Evolutionary conservation across 2,329 filamentous ascomycete species (phyloP), one percentile per base, ranked within the genome.

Genomic region (Clonostachys byssicola): DNA sequence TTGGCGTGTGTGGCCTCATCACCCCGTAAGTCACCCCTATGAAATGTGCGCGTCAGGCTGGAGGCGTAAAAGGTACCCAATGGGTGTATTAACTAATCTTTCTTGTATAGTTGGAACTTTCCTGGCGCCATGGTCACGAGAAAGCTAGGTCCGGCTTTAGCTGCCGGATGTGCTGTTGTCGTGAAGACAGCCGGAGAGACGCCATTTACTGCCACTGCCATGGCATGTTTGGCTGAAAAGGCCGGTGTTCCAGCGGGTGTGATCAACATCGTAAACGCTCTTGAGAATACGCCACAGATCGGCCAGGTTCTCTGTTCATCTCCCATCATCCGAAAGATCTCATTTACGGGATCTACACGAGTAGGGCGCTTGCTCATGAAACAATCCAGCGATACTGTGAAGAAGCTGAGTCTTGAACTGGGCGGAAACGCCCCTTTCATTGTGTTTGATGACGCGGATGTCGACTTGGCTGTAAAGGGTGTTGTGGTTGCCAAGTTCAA

Each of bases 401-500:
- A 90, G 74, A 69, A 67, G 36, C 49, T 68, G 1, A 86, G 82
- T 3, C 88, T 89, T 56, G 86, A 90, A 60, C 79, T 58, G 1
- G 54, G 86, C 42, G 86, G 86, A 12, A 90, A 90, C 59, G 83
- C 86, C 0, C 86, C 52, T 5, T 88, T 89, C 64, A 89, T 89
- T 52, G 84, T 89, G 40, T 89, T 89, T 57, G 84, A 89, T 55
- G 86, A 89, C 57, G 80, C 85, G 14, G 83, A 89, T 59, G 68
- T 89, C 14, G 85, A 88, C 40, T 65, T 68, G 13, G 86, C 86
- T 3, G 83, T 89, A 80, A 78, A 13, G 40, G 56, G 75, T 83
- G 44, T 80, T 80, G 12, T 65, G 68, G 71, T 83, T 17, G 88
- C 81, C 59, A 96, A 96, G 67, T 96, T 95, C 80, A 86, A 91